Conservation (phyloP, 2,329 filamentous ascomycete genomes). For the Fusarium decemcellulare region DNA sequence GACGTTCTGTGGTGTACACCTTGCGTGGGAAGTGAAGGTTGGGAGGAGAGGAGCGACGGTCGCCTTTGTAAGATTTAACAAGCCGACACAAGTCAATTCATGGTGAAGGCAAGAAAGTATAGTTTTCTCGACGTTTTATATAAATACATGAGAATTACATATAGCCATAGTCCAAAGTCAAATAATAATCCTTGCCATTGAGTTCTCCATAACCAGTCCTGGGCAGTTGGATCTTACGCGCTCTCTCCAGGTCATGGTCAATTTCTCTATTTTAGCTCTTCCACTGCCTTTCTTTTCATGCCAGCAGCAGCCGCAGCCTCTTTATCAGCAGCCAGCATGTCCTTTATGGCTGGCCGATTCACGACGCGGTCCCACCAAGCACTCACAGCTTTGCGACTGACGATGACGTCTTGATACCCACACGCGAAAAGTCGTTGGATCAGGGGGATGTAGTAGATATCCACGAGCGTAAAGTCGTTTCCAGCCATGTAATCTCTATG, state of each 20-base stretch:
- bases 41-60: slow-evolving; percentile 32
- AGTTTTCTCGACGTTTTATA: too few species aligned
- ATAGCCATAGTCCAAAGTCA: too few species aligned
- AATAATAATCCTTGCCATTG: too few species aligned
- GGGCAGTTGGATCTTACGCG: too few species aligned
- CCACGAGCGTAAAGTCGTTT: slow-evolving; percentile 57
- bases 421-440: slow-evolving; percentile 58
- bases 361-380: slow-evolving; percentile 59
- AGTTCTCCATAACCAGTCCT: too few species aligned
- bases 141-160: too few species aligned
- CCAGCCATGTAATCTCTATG: slow-evolving; percentile 61
- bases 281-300: neutral
- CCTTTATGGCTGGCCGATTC: slow-evolving; percentile 55
- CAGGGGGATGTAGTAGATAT: slow-evolving; percentile 64
- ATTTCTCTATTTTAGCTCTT: too few species aligned
- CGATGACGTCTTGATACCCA: slow-evolving; percentile 55
- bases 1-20: slow-evolving; percentile 60
- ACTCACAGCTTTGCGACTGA: slow-evolving; percentile 53
- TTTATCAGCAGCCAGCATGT: slow-evolving; percentile 53
- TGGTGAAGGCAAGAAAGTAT: too few species aligned
- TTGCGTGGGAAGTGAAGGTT: slow-evolving; percentile 57
- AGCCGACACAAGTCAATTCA: neutral
- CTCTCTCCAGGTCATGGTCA: too few species aligned
- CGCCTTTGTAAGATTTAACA: slow-evolving; percentile 3
- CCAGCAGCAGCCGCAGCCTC: slow-evolving; percentile 46